phyloP scores from a whole-genome alignment of 805 yeast species.

The Yarrowia sp. region DNA sequence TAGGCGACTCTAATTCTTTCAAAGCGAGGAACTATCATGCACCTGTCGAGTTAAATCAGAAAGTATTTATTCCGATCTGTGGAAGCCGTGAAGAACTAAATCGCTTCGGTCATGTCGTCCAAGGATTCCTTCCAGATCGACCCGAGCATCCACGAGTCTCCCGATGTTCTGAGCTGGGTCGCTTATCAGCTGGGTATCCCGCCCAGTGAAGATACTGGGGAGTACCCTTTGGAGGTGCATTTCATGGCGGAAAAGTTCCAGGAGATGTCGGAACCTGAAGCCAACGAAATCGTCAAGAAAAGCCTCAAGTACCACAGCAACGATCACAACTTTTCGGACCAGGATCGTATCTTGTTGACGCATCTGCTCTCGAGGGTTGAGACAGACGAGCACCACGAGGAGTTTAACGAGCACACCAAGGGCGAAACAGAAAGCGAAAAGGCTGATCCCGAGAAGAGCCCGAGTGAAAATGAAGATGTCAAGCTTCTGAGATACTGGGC shows the following conservation, averaged over 20 bases:
- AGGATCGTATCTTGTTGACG: conserved; percentile 34
- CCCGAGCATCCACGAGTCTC: conserved; percentile 16
- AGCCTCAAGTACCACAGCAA: conserved; percentile 46
- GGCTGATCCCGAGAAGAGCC: neutral
- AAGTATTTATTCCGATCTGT: neutral
- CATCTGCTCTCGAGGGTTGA: neutral
- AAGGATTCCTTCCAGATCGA: conserved; percentile 5
- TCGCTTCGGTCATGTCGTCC: neutral
- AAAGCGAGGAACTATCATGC: neutral
- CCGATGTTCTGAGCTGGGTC: conserved; percentile 8
- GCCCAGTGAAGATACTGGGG: conserved; percentile 19
- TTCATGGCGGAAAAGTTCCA: conserved; percentile 47
- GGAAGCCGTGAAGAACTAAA: neutral
- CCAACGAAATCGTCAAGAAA: conserved; percentile 43
- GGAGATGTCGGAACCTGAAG: conserved; percentile 41
- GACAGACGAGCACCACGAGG: neutral
- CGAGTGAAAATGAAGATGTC: neutral
- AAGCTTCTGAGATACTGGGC: neutral
- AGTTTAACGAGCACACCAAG: neutral
- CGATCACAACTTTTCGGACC: conserved; percentile 49
- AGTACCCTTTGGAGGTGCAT: conserved; percentile 32
- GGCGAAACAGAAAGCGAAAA: neutral
- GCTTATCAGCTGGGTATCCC: conserved; percentile 10
- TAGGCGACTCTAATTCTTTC: neutral
- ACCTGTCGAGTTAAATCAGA: neutral